phyloP scores from a whole-genome alignment of 1,284 basidiomycete genomes.

The Wolfiporia cocos region DNA sequence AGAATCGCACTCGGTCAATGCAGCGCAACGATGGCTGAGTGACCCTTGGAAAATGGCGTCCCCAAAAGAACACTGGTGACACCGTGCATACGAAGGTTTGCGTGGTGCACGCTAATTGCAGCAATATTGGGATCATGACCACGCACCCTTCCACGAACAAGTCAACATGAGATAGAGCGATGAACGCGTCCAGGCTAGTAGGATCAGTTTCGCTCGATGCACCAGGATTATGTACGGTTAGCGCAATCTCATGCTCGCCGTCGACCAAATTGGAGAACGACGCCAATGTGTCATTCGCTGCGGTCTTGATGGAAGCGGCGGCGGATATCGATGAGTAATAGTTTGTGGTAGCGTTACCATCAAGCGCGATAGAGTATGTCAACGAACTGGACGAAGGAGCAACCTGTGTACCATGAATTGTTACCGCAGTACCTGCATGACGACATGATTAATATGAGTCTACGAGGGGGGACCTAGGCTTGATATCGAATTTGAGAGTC shows the following conservation, averaged over 20 bases:
- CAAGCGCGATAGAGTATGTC: conserved; percentile 21
- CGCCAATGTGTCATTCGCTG: conserved; percentile 21
- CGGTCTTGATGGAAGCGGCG: conserved; percentile 14
- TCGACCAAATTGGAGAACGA: conserved; percentile 24
- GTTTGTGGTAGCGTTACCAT: conserved; percentile 24
- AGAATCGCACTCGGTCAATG: too few relatives aligned
- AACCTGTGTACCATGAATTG: conserved; percentile 21
- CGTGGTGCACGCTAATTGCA: too few relatives aligned
- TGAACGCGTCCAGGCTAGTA: conserved; percentile 10
- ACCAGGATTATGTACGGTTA: conserved; percentile 22
- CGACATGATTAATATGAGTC: conserved; percentile 1
- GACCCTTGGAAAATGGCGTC: too few relatives aligned
- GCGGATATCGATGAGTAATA: conserved; percentile 16
- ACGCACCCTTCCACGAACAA: conserved; percentile 7
- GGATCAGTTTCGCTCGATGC: conserved; percentile 4
- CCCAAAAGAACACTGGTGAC: too few relatives aligned
- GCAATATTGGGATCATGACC: too few relatives aligned
- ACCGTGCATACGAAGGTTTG: too few relatives aligned
- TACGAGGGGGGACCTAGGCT: neutral
- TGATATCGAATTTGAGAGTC: too few relatives aligned
- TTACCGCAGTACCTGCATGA: conserved; percentile 24
- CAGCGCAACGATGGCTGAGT: too few relatives aligned
- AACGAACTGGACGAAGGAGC: conserved; percentile 10
- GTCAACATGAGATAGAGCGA: conserved; percentile 23
- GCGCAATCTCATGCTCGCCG: conserved; percentile 21